These are phyloP conservation scores for Dalechampia spathulata DNA, from an alignment of 441 rosid genomes.

Conservation along the genomic window DNA sequence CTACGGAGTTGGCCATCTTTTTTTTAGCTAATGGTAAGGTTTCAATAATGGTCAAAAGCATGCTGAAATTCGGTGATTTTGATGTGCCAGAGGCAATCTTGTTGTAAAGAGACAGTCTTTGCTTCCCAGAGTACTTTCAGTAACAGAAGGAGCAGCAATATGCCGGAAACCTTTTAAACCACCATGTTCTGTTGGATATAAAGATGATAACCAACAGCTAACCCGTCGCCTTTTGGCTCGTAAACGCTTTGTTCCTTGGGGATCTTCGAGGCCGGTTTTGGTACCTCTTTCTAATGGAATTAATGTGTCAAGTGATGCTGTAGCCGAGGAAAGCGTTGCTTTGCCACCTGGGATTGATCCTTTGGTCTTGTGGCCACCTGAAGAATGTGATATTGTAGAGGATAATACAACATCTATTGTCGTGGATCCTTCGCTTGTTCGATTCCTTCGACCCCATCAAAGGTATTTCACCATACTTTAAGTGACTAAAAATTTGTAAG, in stretches of 20 bases:
- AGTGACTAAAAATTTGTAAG: not conserved
- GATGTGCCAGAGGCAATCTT: constrained; percentile 62
- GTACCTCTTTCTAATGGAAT: constrained; percentile 36
- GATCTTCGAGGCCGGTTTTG: constrained; percentile 57
- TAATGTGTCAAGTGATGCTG: constrained; percentile 25
- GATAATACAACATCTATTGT: constrained; percentile 30
- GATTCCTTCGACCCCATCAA: constrained; percentile 97
- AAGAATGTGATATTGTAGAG: constrained; percentile 39
- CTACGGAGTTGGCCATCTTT: too few species aligned
- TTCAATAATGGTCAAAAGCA: not conserved
- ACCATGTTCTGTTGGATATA: constrained; percentile 62
- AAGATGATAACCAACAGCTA: constrained; percentile 45
- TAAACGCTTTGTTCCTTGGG: constrained; percentile 95
- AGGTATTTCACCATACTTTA: constrained; percentile 40
- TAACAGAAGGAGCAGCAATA: constrained; percentile 76
- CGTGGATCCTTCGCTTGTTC: constrained; percentile 85
- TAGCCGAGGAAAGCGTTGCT: constrained; percentile 47
- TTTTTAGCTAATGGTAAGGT: not conserved
- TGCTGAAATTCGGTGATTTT: not conserved
- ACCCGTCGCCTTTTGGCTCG: constrained; percentile 86
- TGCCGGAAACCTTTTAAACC: constrained; percentile 97
- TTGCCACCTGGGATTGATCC: constrained; percentile 87
- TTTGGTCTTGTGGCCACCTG: constrained; percentile 81
- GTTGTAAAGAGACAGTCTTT: constrained; percentile 73
- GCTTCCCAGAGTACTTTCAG: constrained; percentile 82